Evolutionary conservation across 129 eudicot species (phyloP), one percentile per base, ranked within the genome.

Genomic region (Gnaphalium uliginosum): DNA sequence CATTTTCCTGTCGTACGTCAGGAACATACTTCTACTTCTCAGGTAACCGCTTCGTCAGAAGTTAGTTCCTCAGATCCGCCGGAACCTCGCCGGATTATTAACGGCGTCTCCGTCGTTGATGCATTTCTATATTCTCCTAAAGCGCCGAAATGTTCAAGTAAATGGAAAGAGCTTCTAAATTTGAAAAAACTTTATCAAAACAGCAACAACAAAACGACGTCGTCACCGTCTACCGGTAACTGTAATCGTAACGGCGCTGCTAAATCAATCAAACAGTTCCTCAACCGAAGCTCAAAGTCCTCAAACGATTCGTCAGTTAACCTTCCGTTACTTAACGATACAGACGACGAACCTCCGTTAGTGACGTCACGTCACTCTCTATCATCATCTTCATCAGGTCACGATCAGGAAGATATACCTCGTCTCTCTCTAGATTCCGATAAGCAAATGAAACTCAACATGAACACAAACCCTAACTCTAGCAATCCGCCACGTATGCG

Each of bases 111-210:
- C 17, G 76, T 66, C 9, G 60, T 66, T 22, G 87, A 89, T 78
- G 86, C 89, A 41, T 80, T 80, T 43, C 25, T 85, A 78, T 89
- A 80, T 33, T 86, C 92, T 2, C 92, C 96, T 0, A 89, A 89
- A 30, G 92, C 96, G 21, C 96, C 92, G 23, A 74, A 86, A 53
- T 86, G 96, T 82, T 86, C 96, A 21, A 85, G 89, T 54, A 74
- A 87, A 10, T 89, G 92, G 96, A 89, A 78, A 60, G 89, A 89
- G 88, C 73, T 86, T 57, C 58, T 87, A 69, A 87, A 91, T 21
- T 51, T 89, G 67, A 89, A 81, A 72, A 89, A 87, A 48, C 83
- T 79, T 14, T 76, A 86, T 65, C 86, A 78, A 24, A 46, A 46
- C 53, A 84, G 57, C 78, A 76, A 59, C 81, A 65, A 64, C 54